A percentile compares a stretch with the other conserved stretches of the same genome.
Conservation (phyloP, 148 eudicot genomes). For the Talinum fruticosum region DNA sequence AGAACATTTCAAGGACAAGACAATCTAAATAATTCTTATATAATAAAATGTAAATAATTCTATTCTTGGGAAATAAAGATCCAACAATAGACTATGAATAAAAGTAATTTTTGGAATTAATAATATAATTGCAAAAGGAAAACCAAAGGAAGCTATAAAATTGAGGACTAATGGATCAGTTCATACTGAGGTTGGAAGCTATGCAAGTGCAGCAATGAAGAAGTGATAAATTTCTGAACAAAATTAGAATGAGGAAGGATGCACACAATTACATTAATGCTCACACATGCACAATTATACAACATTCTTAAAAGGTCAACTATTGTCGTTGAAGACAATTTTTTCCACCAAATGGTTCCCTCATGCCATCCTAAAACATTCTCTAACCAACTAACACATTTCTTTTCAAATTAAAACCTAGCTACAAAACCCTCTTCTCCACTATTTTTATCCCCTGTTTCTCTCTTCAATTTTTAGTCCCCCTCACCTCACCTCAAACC, state of each 20-base stretch:
- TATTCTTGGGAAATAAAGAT: neutral
- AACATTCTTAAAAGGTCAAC: too few species aligned
- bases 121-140: neutral
- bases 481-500: neutral
- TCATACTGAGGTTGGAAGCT: neutral
- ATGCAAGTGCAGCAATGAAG: neutral
- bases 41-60: neutral
- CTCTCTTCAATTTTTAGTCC: neutral
- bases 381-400: too few species aligned
- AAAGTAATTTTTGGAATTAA: neutral
- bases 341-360: too few species aligned
- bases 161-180: too few species aligned
- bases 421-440: slow-evolving; percentile 5
- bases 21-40: neutral
- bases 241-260: neutral
- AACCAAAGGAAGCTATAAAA: neutral
- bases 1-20: neutral
- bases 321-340: too few species aligned
- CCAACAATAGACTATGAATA: neutral
- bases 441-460: slow-evolving; percentile 19
- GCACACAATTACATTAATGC: neutral
- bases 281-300: neutral
- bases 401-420: too few species aligned
- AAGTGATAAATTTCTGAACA: neutral
- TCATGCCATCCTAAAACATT: too few species aligned